A percentile compares a stretch with the other conserved stretches of the same genome.
phyloP scores from a whole-genome alignment of 352 stramenopile species.

The Aphanomyces cochlioides region DNA sequence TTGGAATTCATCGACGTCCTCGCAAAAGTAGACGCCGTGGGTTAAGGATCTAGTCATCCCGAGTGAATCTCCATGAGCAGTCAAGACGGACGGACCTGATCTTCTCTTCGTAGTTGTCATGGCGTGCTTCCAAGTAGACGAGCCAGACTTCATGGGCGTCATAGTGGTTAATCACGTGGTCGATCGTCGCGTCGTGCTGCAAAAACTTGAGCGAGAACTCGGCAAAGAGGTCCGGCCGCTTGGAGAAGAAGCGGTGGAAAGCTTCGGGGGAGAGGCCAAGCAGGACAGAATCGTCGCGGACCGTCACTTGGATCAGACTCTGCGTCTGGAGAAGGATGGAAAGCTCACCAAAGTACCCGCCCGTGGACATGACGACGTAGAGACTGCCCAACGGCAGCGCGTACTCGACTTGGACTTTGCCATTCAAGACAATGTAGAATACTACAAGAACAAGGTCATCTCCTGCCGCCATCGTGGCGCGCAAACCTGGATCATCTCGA shows the following conservation, averaged over 20 bases:
- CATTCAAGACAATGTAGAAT: conserved; percentile 26
- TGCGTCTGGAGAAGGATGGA: conserved; percentile 48
- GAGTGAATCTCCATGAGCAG: too few species aligned
- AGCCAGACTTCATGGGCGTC: conserved; percentile 55
- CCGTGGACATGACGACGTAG: conserved; percentile 40
- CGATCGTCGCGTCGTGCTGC: conserved; percentile 40
- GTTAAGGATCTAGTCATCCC: background rate
- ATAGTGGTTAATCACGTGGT: conserved; percentile 72
- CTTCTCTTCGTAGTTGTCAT: conserved; percentile 42
- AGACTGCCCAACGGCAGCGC: conserved; percentile 7
- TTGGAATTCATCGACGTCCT: conserved; percentile 64
- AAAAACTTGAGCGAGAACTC: conserved; percentile 72
- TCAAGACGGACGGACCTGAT: background rate
- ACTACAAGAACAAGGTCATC: background rate
- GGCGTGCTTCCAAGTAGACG: conserved; percentile 47
- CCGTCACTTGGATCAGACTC: conserved; percentile 40
- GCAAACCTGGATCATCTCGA: conserved; percentile 33
- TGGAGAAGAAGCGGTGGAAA: conserved; percentile 57
- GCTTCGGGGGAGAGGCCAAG: conserved; percentile 42
- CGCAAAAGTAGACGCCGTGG: conserved; percentile 43
- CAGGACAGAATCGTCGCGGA: conserved; percentile 45
- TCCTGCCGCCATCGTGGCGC: conserved; percentile 32
- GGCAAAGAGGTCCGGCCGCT: conserved; percentile 50
- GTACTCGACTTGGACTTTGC: conserved; percentile 28
- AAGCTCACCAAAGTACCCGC: conserved; percentile 65